Conservation (phyloP, 192 early-diverging fungal genomes). For the Cladochytrium replicatum region DNA sequence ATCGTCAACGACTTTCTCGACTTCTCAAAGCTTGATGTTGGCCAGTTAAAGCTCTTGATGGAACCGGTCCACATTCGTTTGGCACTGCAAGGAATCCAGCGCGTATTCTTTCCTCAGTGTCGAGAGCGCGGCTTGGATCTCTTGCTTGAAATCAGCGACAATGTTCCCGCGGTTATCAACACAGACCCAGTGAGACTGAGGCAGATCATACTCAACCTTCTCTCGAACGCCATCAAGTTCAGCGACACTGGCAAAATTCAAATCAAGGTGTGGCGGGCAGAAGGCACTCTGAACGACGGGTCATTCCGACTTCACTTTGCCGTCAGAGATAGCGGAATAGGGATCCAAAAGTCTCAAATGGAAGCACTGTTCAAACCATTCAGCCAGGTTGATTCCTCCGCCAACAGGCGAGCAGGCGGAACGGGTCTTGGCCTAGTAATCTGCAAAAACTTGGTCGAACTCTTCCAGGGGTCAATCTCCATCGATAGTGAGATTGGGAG, state of each 20-base stretch:
- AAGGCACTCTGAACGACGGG: not conserved
- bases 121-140: constrained; percentile 3
- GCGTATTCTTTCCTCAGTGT: constrained; percentile 6
- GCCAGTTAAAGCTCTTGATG: constrained; percentile 11
- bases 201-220: constrained; percentile 16
- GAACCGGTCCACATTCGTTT: constrained; percentile 5
- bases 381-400: constrained; percentile 13
- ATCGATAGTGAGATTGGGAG: constrained; percentile 1
- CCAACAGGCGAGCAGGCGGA: constrained; percentile 11
- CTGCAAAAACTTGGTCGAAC: constrained; percentile 5
- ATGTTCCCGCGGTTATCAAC: constrained; percentile 5
- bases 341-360: constrained; percentile 6
- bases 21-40: constrained; percentile 15
- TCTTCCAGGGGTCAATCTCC: constrained; percentile 7
- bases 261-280: not conserved
- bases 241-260: constrained; percentile 1
- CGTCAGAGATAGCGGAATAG: constrained; percentile 16
- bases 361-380: constrained; percentile 17
- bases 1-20: constrained; percentile 23
- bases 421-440: constrained; percentile 21
- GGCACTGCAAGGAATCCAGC: not conserved
- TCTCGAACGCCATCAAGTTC: constrained; percentile 17
- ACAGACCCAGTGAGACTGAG: constrained; percentile 8
- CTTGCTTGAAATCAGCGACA: not conserved
- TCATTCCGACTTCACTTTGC: not conserved